Evolutionary conservation across 1,284 basidiomycete genomes (phyloP), one percentile per base, ranked within the genome.

Genomic region (Tilletia walkeri): DNA sequence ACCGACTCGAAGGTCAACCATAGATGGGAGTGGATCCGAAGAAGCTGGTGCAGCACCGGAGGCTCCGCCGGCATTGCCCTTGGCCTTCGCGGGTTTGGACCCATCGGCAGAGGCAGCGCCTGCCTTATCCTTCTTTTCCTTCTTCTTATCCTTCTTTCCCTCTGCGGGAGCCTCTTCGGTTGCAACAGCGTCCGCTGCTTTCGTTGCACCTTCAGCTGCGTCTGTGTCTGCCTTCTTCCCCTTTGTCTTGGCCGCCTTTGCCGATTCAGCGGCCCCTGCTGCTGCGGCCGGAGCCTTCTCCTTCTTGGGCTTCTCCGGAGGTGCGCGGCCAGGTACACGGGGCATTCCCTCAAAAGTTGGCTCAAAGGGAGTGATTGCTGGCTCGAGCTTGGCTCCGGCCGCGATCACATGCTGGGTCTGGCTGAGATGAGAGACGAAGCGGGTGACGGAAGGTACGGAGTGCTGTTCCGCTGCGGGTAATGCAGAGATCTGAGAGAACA

Each of bases 341-440:
- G 82, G 82, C 76, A 81, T 78, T n/a, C 80, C 80, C 38, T 82
- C 79, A 69, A 76, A 82, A 7, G 67, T 70, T 2, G 81, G 81
- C 69, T 81, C 79, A 66, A 82, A 79, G 20, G 79, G 67, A 20
- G 70, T 30, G 65, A 79, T 73, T 12, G 70, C 73, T 34, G 75
- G 75, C 67, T 78, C 75, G 12, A 72, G 69, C 54, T 70, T 73
- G 69, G 71, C 67, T 53, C 70, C 74, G 36, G 74, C 73, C 18
- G 65, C 67, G 48, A 76, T 72, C 34, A 61, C 66, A 16, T 72
- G 50, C 4, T 69, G 49, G 34, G 80, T 68, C 61, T 80, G 76
- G 54, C 80, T 80, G 68, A 83, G 73, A 68, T 83, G 82, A 9
- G 81, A 80, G 67, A 81, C 73, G 70, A 81, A 83, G 69, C 82